Evolutionary conservation across 352 stramenopile genomes (phyloP), one percentile per base, ranked within the genome.

Genomic region (Globisporangium echinulatum): DNA sequence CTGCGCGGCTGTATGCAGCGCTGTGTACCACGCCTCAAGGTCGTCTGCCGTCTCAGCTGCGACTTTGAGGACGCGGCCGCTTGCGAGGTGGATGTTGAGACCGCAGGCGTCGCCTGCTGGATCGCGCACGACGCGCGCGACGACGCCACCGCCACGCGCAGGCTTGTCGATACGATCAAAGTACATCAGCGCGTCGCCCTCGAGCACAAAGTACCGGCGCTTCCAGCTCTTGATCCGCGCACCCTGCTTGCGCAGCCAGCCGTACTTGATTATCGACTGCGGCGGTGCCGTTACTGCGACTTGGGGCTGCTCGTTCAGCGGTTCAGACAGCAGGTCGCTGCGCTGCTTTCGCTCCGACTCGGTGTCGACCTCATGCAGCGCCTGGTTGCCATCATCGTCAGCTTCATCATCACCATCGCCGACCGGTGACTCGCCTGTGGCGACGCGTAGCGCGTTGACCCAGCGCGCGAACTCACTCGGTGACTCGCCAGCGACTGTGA

Each of bases 171-270:
- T 58, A 46, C 83, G 72, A 33, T 89, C 71, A 56, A 71, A 86
- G 62, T 86, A 81, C 44, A 77, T 57, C 15, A 91, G 65, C 33
- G 56, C 64, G 49, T 76, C 72, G 5, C 73, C 77, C 11, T 79
- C 67, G 1, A 91, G 62, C 46, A 85, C 64, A 61, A 91, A 89
- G 54, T 81, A 89, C n/a, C 77, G 66, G n/a, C 74, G 37, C 53
- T 87, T 88, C 82, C 82, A 89, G 1, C 79, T 77, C 50, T 66
- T 72, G 38, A 71, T 68, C 14, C 70, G 46, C 15, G 62, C 61
- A 7, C 69, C 72, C 71, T 88, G 69, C 53, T 86, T 78, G 50
- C 77, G 71, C n/a, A 91, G 56, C 81, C 81, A 91, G 42, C 81
- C 81, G 5, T 66, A 70, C 53, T 85, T 87, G 25, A 33, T 33